A percentile compares a stretch with the other conserved stretches of the same genome.
Evolutionary conservation across 495 filamentous ascomycete species (phyloP).

Genomic region (Penicillium manginii): DNA sequence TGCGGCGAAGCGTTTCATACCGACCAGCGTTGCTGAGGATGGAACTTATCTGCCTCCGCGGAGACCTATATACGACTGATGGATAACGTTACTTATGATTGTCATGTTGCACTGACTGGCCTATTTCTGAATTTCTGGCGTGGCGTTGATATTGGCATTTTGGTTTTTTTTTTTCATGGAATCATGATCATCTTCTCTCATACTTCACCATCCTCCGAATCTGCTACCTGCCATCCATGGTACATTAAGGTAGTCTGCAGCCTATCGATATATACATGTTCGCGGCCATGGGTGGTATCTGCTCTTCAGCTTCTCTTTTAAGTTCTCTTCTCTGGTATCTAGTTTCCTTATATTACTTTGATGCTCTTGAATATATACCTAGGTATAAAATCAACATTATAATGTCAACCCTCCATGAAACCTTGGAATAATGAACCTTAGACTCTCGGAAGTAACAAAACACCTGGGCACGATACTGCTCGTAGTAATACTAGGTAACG

Average conservation of each 20-base stretch:
- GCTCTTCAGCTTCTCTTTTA: neutral
- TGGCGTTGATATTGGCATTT: neutral
- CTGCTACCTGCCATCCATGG: neutral
- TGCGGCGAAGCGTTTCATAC: constrained; percentile 26
- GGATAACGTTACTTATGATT: neutral
- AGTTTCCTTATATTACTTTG: neutral
- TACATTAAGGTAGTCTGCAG: too few species aligned
- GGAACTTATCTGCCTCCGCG: constrained; percentile 17
- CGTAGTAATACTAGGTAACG: too few species aligned
- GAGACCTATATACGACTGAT: constrained; percentile 24
- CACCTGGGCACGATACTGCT: too few species aligned
- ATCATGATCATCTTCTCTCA: neutral
- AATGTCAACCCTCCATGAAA: too few species aligned
- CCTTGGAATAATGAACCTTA: too few species aligned
- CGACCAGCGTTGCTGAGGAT: constrained; percentile 20
- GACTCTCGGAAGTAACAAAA: too few species aligned
- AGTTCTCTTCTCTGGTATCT: neutral
- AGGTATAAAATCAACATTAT: too few species aligned
- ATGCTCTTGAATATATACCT: too few species aligned
- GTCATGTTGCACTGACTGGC: neutral
- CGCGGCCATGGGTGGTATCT: neutral
- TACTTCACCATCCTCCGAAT: neutral
- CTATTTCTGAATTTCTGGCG: neutral
- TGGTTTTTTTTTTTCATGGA: neutral
- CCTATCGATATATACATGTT: neutral